These are phyloP conservation scores for Simmondsia chinensis DNA, from an alignment of 148 eudicot genomes.

Conservation along the genomic window DNA sequence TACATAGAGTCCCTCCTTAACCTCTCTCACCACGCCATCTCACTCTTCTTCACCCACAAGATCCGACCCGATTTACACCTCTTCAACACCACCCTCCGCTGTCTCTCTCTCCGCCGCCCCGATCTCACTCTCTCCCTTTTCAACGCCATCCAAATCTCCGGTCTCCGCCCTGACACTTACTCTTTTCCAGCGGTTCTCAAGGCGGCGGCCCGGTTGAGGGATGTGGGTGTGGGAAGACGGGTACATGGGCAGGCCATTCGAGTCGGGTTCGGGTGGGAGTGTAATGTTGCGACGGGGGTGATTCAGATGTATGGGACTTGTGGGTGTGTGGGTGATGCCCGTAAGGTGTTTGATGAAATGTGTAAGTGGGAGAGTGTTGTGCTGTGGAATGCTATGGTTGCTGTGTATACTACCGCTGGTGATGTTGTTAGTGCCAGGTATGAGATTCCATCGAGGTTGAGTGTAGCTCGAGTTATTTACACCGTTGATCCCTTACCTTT, in stretches of 20 bases:
- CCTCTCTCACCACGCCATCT: no score
- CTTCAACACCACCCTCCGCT: no score
- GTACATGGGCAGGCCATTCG: conserved; percentile 36
- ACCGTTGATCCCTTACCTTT: no score
- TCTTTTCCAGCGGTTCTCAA: conserved; percentile 57
- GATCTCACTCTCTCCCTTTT: no score
- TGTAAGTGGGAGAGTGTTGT: conserved; percentile 26
- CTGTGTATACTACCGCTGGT: conserved; percentile 31
- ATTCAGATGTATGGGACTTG: conserved; percentile 48
- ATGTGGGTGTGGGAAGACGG: conserved; percentile 25
- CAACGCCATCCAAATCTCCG: no score
- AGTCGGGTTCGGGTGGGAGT: conserved; percentile 30
- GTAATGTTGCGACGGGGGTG: conserved; percentile 40
- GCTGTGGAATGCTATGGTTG: conserved; percentile 49
- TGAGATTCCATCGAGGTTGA: no score
- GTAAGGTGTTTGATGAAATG: conserved; percentile 16
- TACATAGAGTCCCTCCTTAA: no score
- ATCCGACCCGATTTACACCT: no score
- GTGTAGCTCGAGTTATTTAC: no score
- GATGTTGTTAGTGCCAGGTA: no score
- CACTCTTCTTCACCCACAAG: no score
- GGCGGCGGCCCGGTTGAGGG: conserved; percentile 27
- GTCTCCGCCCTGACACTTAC: conserved; percentile 45
- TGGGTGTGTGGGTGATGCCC: conserved; percentile 34
- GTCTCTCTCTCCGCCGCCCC: no score